Percentiles rank a stretch among this genome's conserved stretches.
phyloP scores from a whole-genome alignment of 2,329 filamentous ascomycete genomes.

The Cryoendolithus antarcticus region DNA sequence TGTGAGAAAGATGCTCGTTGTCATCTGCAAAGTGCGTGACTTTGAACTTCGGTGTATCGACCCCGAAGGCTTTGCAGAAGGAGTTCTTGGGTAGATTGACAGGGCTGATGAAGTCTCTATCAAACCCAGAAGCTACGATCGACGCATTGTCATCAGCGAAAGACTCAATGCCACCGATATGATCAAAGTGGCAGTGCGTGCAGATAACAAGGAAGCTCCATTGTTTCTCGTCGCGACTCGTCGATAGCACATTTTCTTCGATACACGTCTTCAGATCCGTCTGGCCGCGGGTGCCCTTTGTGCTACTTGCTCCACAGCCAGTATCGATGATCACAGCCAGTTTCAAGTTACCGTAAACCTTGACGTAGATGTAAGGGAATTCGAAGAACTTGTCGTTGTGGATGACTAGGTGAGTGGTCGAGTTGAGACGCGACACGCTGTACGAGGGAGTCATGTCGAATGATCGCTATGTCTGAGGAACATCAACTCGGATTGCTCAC shows the following conservation, averaged over 20 bases:
- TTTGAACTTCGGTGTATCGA: slow-evolving; percentile 27
- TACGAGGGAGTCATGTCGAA: not conserved
- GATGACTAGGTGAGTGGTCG: slow-evolving; percentile 4
- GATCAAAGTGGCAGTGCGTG: slow-evolving; percentile 8
- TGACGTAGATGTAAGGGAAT: slow-evolving; percentile 7
- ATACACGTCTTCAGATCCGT: slow-evolving; percentile 6
- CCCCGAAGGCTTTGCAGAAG: slow-evolving; percentile 27
- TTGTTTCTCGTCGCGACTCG: not conserved
- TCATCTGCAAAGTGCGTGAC: slow-evolving; percentile 32
- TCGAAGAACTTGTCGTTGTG: slow-evolving; percentile 7
- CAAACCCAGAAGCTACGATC: slow-evolving; percentile 4
- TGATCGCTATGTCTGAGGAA: slow-evolving; percentile 1
- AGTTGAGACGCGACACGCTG: slow-evolving; percentile 1
- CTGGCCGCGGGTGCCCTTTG: not conserved
- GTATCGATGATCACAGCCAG: slow-evolving; percentile 6
- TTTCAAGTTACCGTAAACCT: not conserved
- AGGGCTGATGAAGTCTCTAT: slow-evolving; percentile 3
- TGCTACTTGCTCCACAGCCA: slow-evolving; percentile 4
- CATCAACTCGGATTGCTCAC: not conserved
- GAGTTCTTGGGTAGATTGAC: slow-evolving; percentile 25
- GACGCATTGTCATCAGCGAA: slow-evolving; percentile 1
- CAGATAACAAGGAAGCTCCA: slow-evolving; percentile 5
- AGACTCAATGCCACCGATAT: slow-evolving; percentile 6
- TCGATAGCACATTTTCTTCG: not conserved
- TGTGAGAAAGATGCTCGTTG: slow-evolving; percentile 19